Conservation (phyloP, 1,284 basidiomycete species). For the Cryptococcus sp. region DNA sequence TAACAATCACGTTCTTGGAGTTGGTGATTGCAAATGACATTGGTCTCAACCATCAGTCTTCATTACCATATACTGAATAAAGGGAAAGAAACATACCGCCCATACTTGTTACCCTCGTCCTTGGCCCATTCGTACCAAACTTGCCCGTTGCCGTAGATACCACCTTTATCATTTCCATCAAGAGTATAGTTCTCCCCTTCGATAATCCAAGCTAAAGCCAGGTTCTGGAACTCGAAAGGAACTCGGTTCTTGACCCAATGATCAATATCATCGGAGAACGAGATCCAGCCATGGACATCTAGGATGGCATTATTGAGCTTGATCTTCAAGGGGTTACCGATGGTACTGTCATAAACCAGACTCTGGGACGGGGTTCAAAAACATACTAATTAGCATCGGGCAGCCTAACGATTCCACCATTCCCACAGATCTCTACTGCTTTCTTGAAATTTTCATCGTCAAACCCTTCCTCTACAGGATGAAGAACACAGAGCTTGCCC, state of each 20-base stretch:
- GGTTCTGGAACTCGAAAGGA: constrained; percentile 55
- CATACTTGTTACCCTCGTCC: constrained; percentile 46
- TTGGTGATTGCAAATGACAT: constrained; percentile 58
- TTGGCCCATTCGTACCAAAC: constrained; percentile 55
- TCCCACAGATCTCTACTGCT: constrained; percentile 56
- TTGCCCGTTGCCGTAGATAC: constrained; percentile 61
- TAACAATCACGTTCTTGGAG: constrained; percentile 51
- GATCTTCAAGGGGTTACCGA: constrained; percentile 2
- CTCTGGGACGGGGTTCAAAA: constrained; percentile 49
- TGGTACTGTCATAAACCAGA: constrained; percentile 44
- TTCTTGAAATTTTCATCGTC: constrained; percentile 51
- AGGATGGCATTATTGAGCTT: constrained; percentile 54
- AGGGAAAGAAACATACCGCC: constrained; percentile 52
- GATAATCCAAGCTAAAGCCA: constrained; percentile 63
- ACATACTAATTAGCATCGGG: constrained; percentile 21
- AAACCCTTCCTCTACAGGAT: constrained; percentile 49
- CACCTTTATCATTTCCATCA: constrained; percentile 58
- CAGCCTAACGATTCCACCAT: constrained; percentile 50
- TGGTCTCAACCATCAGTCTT: too few relatives aligned
- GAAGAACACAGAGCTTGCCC: constrained; percentile 41
- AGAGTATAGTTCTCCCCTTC: constrained; percentile 58
- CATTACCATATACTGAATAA: too few relatives aligned
- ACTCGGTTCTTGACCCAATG: constrained; percentile 61
- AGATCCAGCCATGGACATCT: constrained; percentile 57
- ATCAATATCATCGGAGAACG: constrained; percentile 57